These are phyloP conservation scores for Monilinia aucupariae DNA, from an alignment of 2,329 filamentous ascomycete species.

Conservation along the genomic window DNA sequence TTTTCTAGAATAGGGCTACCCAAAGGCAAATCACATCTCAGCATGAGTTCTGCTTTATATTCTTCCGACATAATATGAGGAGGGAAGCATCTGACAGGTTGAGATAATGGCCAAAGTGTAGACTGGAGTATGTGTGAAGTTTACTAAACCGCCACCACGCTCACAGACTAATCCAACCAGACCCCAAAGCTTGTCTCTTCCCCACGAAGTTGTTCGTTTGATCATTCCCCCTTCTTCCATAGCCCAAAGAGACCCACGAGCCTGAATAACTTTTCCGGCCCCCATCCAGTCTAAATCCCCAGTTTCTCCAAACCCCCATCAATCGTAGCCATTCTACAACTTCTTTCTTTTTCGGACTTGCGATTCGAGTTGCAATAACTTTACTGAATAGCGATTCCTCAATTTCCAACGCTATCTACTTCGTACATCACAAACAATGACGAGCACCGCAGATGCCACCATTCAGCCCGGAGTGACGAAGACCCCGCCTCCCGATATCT, in stretches of 20 bases:
- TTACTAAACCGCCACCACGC: neutral
- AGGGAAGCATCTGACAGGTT: constrained; percentile 1
- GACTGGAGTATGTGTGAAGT: neutral
- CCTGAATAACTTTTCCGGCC: neutral
- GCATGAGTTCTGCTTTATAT: neutral
- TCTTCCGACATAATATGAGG: neutral
- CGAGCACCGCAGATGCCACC: constrained; percentile 4
- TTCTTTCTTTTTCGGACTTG: neutral
- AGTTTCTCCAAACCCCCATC: neutral
- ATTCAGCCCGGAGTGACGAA: constrained; percentile 17
- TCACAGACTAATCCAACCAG: neutral
- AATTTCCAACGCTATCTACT: neutral
- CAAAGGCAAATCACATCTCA: neutral
- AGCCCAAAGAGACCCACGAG: neutral
- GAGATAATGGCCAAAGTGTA: neutral
- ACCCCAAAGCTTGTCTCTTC: neutral
- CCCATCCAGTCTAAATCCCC: neutral
- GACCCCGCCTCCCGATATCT: constrained; percentile 21
- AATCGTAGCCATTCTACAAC: neutral
- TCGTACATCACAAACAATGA: constrained; percentile 18
- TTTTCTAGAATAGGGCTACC: neutral
- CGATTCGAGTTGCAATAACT: constrained; percentile 1
- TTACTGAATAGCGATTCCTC: neutral
- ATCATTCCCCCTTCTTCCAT: neutral
- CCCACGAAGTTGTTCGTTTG: neutral